A percentile compares a stretch with the other conserved stretches of the same genome.
These are phyloP conservation scores for Saturnispora halmiae DNA, from an alignment of 805 yeast genomes.

Conservation along the genomic window DNA sequence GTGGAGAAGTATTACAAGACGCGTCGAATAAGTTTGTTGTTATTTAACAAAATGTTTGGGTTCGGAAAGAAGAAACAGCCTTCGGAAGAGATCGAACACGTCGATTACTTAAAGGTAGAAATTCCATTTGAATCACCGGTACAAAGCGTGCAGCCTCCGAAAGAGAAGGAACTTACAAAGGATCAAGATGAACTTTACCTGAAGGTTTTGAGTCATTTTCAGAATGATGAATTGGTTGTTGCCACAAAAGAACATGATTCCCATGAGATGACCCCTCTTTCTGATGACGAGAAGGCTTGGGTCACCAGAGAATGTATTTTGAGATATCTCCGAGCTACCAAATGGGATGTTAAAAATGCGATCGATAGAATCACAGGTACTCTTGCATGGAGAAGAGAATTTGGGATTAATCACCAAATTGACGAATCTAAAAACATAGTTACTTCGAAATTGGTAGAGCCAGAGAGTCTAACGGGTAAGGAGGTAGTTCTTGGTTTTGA, in stretches of 20 bases:
- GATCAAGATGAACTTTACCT: constrained; percentile 54
- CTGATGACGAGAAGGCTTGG: constrained; percentile 74
- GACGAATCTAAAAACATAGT: constrained; percentile 41
- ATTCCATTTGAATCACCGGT: constrained; percentile 54
- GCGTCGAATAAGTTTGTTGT: not conserved
- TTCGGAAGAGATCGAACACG: constrained; percentile 13
- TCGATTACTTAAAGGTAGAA: constrained; percentile 18
- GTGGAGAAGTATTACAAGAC: too few relatives aligned
- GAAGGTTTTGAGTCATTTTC: constrained; percentile 57
- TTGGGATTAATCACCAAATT: constrained; percentile 51
- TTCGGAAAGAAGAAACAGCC: constrained; percentile 23
- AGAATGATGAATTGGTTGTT: constrained; percentile 39
- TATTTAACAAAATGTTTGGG: constrained; percentile 18
- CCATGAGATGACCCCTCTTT: constrained; percentile 30
- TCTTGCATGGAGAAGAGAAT: constrained; percentile 87
- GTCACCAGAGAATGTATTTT: constrained; percentile 83
- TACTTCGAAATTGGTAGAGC: constrained; percentile 44
- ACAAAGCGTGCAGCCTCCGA: constrained; percentile 41
- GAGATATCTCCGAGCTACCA: constrained; percentile 88
- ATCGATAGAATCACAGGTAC: constrained; percentile 68
- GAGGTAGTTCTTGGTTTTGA: constrained; percentile 88
- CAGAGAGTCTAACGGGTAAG: constrained; percentile 86
- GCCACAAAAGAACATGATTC: constrained; percentile 40
- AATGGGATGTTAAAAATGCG: constrained; percentile 71
- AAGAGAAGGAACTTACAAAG: constrained; percentile 34